These are phyloP conservation scores for Pittosporum tobira DNA, from an alignment of 129 eudicot genomes.

Conservation along the genomic window DNA sequence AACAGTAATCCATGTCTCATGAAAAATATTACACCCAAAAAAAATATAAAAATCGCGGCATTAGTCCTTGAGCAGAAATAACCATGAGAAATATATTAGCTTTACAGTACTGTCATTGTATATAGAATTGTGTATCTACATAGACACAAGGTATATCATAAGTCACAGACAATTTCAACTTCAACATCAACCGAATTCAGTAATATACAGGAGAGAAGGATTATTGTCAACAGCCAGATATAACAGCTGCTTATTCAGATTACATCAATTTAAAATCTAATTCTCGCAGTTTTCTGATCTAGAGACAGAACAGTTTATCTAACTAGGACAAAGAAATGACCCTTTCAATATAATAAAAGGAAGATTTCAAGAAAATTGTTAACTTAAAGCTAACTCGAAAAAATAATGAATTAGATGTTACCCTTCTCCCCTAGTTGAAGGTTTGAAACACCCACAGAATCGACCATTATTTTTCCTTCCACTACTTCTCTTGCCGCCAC, in stretches of 20 bases:
- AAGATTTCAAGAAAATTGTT: neutral
- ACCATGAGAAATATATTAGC: too few relatives aligned
- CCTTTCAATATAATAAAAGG: conserved; percentile 7
- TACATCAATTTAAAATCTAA: conserved; percentile 8
- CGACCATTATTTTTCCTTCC: conserved; percentile 48
- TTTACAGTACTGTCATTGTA: too few relatives aligned
- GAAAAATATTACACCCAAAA: too few relatives aligned
- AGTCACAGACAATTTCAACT: neutral
- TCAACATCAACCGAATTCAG: neutral
- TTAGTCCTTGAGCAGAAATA: too few relatives aligned
- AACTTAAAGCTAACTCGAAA: neutral
- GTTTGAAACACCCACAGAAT: conserved; percentile 68
- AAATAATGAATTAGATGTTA: conserved; percentile 8
- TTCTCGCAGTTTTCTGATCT: conserved; percentile 8
- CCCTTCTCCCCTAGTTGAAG: conserved; percentile 31
- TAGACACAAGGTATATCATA: too few relatives aligned
- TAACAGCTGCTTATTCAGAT: conserved; percentile 4
- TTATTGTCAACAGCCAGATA: neutral
- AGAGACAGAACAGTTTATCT: neutral
- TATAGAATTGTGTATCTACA: too few relatives aligned
- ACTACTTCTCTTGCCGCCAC: conserved; percentile 45
- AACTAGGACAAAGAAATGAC: conserved; percentile 3
- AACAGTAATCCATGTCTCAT: too few relatives aligned
- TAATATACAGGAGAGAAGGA: neutral
- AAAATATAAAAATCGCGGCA: too few relatives aligned